Evolutionary conservation across 139 green algal genomes (phyloP).

Genomic region (Edaphochlamys debaryana): DNA sequence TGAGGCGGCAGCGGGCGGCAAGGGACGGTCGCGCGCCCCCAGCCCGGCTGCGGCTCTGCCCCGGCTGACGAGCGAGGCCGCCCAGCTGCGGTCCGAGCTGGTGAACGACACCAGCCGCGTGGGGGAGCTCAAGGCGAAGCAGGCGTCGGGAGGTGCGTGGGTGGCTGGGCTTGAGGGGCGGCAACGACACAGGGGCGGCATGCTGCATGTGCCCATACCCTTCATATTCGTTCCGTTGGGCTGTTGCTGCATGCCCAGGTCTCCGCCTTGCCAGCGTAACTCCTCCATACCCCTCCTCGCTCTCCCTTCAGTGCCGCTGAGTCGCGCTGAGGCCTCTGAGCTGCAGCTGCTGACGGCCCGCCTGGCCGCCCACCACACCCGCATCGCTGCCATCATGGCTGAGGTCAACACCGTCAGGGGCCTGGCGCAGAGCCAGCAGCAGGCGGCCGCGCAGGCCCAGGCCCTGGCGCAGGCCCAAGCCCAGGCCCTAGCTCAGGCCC

Average conservation of each 20-base stretch:
- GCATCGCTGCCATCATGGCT: slow-evolving; percentile 22
- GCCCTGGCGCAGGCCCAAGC: too few species aligned
- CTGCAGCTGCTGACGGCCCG: slow-evolving; percentile 9
- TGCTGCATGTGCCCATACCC: too few species aligned
- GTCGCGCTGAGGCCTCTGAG: slow-evolving; percentile 7
- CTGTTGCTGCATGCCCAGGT: too few species aligned
- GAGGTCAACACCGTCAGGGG: not conserved
- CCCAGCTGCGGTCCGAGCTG: slow-evolving; percentile 18
- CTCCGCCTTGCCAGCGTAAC: too few species aligned
- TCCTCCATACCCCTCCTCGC: too few species aligned
- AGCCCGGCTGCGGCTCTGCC: not conserved
- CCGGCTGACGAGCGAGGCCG: not conserved
- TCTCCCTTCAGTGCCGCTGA: slow-evolving; percentile 7
- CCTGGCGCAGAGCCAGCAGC: not conserved
- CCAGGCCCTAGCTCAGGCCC: too few species aligned
- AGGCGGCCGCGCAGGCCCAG: not conserved
- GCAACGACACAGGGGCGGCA: too few species aligned
- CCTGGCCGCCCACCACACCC: slow-evolving; percentile 8
- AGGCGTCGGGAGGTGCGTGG: not conserved
- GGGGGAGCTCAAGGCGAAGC: slow-evolving; percentile 1
- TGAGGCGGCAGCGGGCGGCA: too few species aligned
- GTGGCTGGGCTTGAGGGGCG: not conserved
- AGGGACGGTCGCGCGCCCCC: too few species aligned
- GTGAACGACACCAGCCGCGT: slow-evolving; percentile 33
- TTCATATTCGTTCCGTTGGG: too few species aligned